Evolutionary conservation across 192 early-diverging fungal genomes (phyloP), one percentile per base, ranked within the genome.

Genomic region (Phycomyces blakesleeanus): DNA sequence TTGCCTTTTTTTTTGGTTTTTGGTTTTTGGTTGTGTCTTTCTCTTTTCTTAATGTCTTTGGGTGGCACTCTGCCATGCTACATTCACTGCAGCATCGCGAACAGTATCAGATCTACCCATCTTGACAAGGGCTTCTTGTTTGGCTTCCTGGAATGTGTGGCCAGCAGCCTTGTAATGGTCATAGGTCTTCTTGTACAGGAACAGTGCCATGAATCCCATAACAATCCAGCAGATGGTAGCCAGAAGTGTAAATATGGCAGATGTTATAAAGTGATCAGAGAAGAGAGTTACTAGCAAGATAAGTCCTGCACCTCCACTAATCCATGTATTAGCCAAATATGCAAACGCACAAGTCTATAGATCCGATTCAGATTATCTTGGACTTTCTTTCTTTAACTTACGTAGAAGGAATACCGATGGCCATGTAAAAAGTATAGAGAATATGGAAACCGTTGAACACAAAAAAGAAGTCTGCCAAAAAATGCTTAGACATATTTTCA

Each of bases 401-500:
- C 81, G 87, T 86, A 34, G 85, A 85, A 3, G 90, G 89, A 67
- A 95, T 88, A 39, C 93, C 93, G 58, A 92, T 83, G 3, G 87
- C 84, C 91, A 92, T 93, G 78, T 95, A 93, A 44, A 84, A 81
- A 4, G 88, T 76, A 67, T 89, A 91, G 51, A 87, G 66, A 54
- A 92, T 81, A 68, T 95, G 93, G 66, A 92, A 82, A 47, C 93
- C 93, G 70, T 86, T 85, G 68, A 95, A 95, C 37, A 95, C 69
- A 64, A 95, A 87, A 77, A 84, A 95, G 55, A 92, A 74, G 68
- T 87, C 85, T 86, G 69, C 6, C 27, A 70, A 24, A 53, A n/a
- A 41, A 47, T 9, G 40, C 22, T 54, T n/a, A 42, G 21, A 0
- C 16, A 29, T 51, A 52, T 49, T 52, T 37, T n/a, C 14, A 15